Conservation (phyloP, 2,329 filamentous ascomycete genomes). For the Talaromyces sp. region DNA sequence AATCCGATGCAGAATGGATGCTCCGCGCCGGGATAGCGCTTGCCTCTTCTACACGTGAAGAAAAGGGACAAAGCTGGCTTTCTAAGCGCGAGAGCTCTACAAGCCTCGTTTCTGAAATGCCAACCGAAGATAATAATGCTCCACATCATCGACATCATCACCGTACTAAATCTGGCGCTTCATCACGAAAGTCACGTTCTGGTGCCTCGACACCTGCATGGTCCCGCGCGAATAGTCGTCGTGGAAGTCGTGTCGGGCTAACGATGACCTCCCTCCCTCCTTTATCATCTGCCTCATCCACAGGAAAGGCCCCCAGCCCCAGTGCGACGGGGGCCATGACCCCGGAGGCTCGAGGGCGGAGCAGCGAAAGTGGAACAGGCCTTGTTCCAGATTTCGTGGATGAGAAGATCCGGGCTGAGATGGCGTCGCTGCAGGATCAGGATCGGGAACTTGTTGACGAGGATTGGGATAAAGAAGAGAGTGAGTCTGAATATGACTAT, state of each 20-base stretch:
- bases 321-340: slow-evolving; percentile 12
- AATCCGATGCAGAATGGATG: slow-evolving; percentile 59
- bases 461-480: slow-evolving; percentile 15
- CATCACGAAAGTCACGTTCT: slow-evolving; percentile 34
- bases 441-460: slow-evolving; percentile 17
- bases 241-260: slow-evolving; percentile 38
- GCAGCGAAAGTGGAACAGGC: slow-evolving; percentile 18
- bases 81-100: slow-evolving; percentile 59
- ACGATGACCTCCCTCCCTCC: slow-evolving; percentile 36
- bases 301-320: slow-evolving; percentile 6
- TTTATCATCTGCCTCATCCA: slow-evolving; percentile 4
- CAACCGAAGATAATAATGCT: slow-evolving; percentile 36
- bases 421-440: slow-evolving; percentile 34
- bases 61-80: slow-evolving; percentile 66
- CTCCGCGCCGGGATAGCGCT: slow-evolving; percentile 61
- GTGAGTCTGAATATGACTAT: slow-evolving; percentile 34
- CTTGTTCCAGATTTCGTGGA: slow-evolving; percentile 56
- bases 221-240: slow-evolving; percentile 36
- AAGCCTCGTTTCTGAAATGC: slow-evolving; percentile 48
- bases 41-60: slow-evolving; percentile 59
- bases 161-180: slow-evolving; percentile 28
- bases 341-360: slow-evolving; percentile 13
- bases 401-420: slow-evolving; percentile 43
- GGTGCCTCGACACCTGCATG: slow-evolving; percentile 42
- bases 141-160: slow-evolving; percentile 25